Conservation (phyloP, 192 early-diverging fungal genomes). For the Cetraspora pellucida region DNA sequence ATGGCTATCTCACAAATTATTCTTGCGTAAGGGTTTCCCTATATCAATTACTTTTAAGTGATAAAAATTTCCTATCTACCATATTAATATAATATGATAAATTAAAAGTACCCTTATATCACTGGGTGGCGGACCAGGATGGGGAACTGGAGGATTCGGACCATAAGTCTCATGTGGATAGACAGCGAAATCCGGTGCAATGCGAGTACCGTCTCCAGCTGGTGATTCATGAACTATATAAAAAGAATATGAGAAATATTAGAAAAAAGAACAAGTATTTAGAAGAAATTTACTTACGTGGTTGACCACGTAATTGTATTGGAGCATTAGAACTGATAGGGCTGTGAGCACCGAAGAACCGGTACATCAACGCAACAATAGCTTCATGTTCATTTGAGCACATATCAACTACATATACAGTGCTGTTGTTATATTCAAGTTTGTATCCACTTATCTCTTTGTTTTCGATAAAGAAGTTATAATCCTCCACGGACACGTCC, state of each 20-base stretch:
- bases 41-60: constrained; percentile 12
- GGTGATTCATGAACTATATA: not conserved
- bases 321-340: not conserved
- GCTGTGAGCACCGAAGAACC: not conserved
- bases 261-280: constrained; percentile 3
- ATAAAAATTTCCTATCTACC: not conserved
- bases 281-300: constrained; percentile 11
- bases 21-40: constrained; percentile 30
- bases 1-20: constrained; percentile 20
- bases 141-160: not conserved
- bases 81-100: constrained; percentile 4
- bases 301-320: constrained; percentile 13
- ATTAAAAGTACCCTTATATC: constrained; percentile 24
- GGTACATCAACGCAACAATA: not conserved
- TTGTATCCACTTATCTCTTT: constrained; percentile 26
- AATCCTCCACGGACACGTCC: constrained; percentile 7
- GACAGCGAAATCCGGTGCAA: constrained; percentile 24
- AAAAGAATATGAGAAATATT: not conserved
- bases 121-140: constrained; percentile 16
- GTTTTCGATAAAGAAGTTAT: constrained; percentile 21
- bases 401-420: constrained; percentile 23
- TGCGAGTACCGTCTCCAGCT: constrained; percentile 28
- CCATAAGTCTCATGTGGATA: not conserved
- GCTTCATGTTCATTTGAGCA: constrained; percentile 19
- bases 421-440: constrained; percentile 6